Evolutionary conservation across 2,329 filamentous ascomycete genomes (phyloP).

Genomic region (Shiraia bambusicola): DNA sequence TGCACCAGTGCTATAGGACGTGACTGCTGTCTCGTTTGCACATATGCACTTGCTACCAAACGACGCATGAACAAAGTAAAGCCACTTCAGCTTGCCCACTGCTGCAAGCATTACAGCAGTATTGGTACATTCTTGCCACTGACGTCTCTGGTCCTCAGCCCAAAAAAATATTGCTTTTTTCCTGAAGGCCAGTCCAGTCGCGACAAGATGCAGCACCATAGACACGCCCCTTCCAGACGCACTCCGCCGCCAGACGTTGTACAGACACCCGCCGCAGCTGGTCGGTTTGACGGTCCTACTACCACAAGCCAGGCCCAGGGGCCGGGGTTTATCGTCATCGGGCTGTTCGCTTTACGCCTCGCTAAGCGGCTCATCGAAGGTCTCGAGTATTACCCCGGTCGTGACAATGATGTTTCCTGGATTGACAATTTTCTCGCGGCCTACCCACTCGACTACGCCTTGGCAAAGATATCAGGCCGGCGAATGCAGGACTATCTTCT

Average conservation of each 20-base stretch:
- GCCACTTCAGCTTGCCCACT: no score
- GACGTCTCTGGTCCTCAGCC: no score
- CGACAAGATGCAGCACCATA: no score
- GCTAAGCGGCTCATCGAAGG: conserved; percentile 15
- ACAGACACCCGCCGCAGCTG: neutral
- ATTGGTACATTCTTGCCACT: no score
- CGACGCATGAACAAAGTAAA: no score
- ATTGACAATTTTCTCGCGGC: conserved; percentile 19
- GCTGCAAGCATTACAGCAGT: no score
- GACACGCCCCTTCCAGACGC: no score
- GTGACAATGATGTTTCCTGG: conserved; percentile 20
- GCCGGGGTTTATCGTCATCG: conserved; percentile 25
- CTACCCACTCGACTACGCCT: conserved; percentile 11
- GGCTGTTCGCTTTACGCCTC: conserved; percentile 28
- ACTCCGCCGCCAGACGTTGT: neutral
- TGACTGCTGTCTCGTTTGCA: no score
- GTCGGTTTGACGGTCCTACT: neutral
- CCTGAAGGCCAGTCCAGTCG: no score
- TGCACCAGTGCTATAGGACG: no score
- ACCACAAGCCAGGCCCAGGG: neutral
- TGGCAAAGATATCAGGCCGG: conserved; percentile 21
- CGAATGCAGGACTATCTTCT: conserved; percentile 16
- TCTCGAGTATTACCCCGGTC: conserved; percentile 17
- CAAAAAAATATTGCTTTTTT: no score
- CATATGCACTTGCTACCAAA: no score